Evolutionary conservation across 345 rosid species (phyloP).

Genomic region (Euphorbia lathyris): DNA sequence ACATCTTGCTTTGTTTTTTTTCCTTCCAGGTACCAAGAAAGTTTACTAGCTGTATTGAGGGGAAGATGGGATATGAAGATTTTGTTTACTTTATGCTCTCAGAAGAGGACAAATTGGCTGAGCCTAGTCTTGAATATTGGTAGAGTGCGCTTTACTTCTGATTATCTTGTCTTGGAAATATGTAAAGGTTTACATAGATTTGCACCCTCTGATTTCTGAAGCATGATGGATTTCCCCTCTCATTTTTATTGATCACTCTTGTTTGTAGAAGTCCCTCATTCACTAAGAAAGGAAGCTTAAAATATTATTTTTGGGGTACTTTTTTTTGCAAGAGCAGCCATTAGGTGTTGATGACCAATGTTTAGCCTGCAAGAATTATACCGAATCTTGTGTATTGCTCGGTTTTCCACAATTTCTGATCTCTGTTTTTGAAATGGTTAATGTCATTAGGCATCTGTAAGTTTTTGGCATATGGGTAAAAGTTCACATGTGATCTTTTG

Average conservation of each 20-base stretch:
- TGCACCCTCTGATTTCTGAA: neutral
- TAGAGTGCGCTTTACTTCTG: neutral
- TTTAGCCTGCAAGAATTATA: neutral
- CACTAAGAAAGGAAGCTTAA: neutral
- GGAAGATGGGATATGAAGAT: slow-evolving; percentile 37
- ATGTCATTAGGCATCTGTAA: neutral
- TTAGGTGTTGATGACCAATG: neutral
- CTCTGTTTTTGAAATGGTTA: neutral
- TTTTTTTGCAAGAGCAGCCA: neutral
- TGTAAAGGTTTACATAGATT: neutral
- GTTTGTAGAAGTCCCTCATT: neutral
- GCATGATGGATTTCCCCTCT: neutral
- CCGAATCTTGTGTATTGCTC: neutral
- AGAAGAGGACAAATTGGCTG: slow-evolving; percentile 33
- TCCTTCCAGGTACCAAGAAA: slow-evolving; percentile 25
- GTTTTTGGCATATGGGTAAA: neutral
- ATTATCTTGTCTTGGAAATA: neutral
- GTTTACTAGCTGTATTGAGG: slow-evolving; percentile 31
- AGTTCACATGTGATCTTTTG: neutral
- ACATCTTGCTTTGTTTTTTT: neutral
- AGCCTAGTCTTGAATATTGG: slow-evolving; percentile 34
- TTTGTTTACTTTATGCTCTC: slow-evolving; percentile 33
- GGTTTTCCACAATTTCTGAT: neutral
- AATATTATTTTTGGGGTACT: neutral
- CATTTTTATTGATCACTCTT: neutral